Base-by-base conservation (phyloP, 73 alveolate genomes). In the Blepharisma stoltei region DNA sequence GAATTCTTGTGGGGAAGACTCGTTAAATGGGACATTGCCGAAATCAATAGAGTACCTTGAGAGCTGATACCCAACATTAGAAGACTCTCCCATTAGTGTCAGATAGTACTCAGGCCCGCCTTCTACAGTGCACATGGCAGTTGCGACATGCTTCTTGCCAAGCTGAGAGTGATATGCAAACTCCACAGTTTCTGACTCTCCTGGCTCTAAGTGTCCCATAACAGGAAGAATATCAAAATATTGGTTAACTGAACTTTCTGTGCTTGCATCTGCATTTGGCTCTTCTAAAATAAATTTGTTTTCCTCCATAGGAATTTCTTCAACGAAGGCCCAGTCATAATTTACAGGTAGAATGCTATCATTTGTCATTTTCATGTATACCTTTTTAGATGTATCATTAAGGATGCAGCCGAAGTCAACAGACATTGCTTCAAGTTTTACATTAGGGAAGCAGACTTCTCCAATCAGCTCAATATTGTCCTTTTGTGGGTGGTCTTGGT, bases 91-190 rank as follows among this genome's bases (percentile, higher is more conserved):
- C 38, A 90, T 94, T 27, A 98, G 88, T 52, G 95, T 90, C 45
- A 98, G 97, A 88, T 97, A 98, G 85, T 97, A 97, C 78, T 97
- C 99, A 18, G 99, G 99, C 14, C 99, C 99, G 7, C 99, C 99
- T 60, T 97, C 99, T 4, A 96, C 99, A 60, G 90, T 83, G 54
- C 99, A 97, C 70, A 96, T 96, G 14, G 99, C 99, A 9, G 95
- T 83, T 43, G 98, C 97, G 75, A 89, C 94, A 78, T 90, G 95
- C 79, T 91, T 87, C 80, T 84, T 82, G 54, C 98, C 98, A 69
- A 97, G 97, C 45, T 97, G 97, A 9, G 99, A 97, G 76, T 96
- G 92, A 81, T 89, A 90, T 43, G 97, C 92, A 77, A 94, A 94
- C 70, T 96, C 97, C 0, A 94, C 98, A 76, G 94, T 89, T 89